These are phyloP conservation scores for Isoetes taiwanensis DNA, from an alignment of 75 land plant species.

Conservation along the genomic window DNA sequence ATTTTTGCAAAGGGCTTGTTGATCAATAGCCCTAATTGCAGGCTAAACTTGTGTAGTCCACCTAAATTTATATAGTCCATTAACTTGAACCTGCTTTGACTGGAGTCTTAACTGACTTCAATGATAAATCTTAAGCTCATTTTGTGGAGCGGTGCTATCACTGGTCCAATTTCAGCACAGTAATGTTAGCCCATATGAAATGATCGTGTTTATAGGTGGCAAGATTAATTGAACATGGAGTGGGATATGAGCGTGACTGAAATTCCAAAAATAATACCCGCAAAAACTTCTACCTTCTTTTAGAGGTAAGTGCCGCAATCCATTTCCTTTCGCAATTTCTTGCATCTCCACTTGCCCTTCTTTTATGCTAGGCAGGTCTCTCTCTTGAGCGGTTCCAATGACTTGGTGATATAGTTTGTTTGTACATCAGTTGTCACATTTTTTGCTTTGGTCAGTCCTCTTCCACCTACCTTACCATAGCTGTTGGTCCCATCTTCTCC, in stretches of 20 bases:
- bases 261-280: slow-evolving; percentile 27
- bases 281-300: slow-evolving; percentile 40
- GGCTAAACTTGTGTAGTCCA: too few species aligned
- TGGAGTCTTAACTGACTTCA: too few species aligned
- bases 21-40: too few species aligned
- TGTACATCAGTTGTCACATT: neutral
- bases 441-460: neutral
- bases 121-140: too few species aligned
- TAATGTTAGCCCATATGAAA: too few species aligned
- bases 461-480: neutral
- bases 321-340: slow-evolving; percentile 17
- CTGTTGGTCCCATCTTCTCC: neutral
- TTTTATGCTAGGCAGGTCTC: slow-evolving; percentile 17
- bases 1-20: too few species aligned
- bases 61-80: too few species aligned
- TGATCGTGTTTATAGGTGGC: too few species aligned
- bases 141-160: too few species aligned
- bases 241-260: slow-evolving; percentile 14
- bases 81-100: too few species aligned
- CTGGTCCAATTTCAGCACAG: too few species aligned
- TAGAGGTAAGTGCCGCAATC: slow-evolving; percentile 29
- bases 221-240: too few species aligned
- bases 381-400: slow-evolving; percentile 12
- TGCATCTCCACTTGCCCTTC: slow-evolving; percentile 16
- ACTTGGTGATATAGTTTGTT: neutral